Evolutionary conservation across 768 basidiomycete genomes (phyloP), one percentile per base, ranked within the genome.

Genomic region (Zangia roseola): DNA sequence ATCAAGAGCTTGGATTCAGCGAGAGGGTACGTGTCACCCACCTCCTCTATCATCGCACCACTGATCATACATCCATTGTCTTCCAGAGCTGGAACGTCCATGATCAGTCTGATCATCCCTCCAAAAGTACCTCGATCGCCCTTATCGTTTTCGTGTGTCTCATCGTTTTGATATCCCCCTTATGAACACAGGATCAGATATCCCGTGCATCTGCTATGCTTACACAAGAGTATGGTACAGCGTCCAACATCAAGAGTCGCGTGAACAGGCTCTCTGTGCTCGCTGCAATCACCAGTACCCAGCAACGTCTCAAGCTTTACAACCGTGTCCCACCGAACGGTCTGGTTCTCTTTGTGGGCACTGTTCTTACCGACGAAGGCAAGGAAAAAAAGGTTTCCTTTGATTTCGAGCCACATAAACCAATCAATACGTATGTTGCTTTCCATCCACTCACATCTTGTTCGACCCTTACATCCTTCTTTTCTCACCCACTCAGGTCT

Each of bases 381-480:
- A 99, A 99, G 71, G 97, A 98, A 72, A 98, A 98, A 79, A 99
- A 98, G 70, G 91, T 95, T 25, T 94, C 92, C 0, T 97, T 98
- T 62, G 95, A 97, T 69, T 94, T 99, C 55, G 93, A 97, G 67
- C 97, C 97, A 8, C 95, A 97, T 71, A 98, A 97, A 68, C 94
- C 95, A 28, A 97, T 98, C 75, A 98, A 97, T 69, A 97, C 95
- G 91, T 94, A 70, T 50, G 88, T 75, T 12, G 19, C 4, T 40
- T 36, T 36, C 34, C 40, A 26, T 19, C 35, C 38, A 7, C 20
- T 5, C 24, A 13, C 35, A 10, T 38, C 25, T 20, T 24, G 31
- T 46, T 40, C 16, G 20, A 30, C 35, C 21, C 16, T 35, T 14
- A 6, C 33, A 19, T 20, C 34, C 10, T 12, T 13, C 19, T 39